Base-by-base conservation (phyloP, 768 basidiomycete species). In the Ramaria sp. region DNA sequence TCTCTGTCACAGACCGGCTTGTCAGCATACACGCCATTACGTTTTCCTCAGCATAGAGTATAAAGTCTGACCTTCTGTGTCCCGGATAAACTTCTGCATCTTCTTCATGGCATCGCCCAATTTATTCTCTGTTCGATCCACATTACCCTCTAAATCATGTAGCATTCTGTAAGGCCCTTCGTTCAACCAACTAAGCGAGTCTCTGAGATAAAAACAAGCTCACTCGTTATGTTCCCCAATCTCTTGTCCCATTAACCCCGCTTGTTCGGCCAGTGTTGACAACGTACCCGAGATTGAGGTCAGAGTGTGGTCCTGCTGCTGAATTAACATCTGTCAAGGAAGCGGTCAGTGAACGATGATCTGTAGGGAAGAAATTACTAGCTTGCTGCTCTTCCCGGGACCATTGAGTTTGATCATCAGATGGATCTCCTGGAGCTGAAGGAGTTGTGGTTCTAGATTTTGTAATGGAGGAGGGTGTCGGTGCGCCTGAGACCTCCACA, bases 171-270 rank as follows among this genome's bases (percentile, higher is more conserved):
- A n/a, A 5, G 22, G 18, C 13, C 56, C 34, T 41, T 20, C 37
- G 5, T 16, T 4, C 1, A 1, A 13, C 20, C 9, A 43, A 28
- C 43, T 13, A 1, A 10, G 37, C 41, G 32, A 34, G 34, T 8
- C 27, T 1, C 10, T 27, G 12, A 16, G 48, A 57, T 66, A 44
- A 32, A n/a, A 28, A 9, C 44, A 22, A 16, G 61, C 81, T 58
- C 58, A 95, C 95, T 90, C 89, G 60, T 85, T 88, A 62, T 99
- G 96, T 64, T 94, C 91, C 8, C 66, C 72, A 48, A 98, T 88
- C 65, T 99, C 96, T 55, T 81, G 82, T 0, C 95, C 95, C 82
- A 99, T 99, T 30, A 97, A 71, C 10, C 85, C 87, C 0, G 96
- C 96, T 69, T 98, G 96, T 59, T 88, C 83, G 0, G 85, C 83